Conservation (phyloP, 83 land plant genomes). For the Larix sibirica region DNA sequence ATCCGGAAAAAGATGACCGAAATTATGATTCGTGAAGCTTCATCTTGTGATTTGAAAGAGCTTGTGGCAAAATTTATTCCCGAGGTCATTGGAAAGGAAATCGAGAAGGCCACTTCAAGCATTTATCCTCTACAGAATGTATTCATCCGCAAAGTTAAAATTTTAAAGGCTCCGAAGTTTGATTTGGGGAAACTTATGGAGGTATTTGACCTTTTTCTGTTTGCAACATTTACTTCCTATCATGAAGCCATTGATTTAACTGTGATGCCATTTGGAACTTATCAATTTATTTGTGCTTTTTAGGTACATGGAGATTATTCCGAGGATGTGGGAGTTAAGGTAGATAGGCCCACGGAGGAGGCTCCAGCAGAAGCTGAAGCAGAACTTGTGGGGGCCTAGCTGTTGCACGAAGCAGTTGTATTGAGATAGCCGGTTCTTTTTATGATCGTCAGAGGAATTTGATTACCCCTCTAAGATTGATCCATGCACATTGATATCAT, state of each 20-base stretch:
- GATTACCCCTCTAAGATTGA: too few relatives aligned
- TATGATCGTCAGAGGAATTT: too few relatives aligned
- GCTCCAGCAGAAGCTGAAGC: conserved; percentile 20
- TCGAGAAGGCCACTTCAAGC: conserved; percentile 60
- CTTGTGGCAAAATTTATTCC: conserved; percentile 67
- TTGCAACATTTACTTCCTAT: not conserved
- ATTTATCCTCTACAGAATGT: conserved; percentile 55
- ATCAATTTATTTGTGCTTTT: not conserved
- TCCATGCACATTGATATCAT: too few relatives aligned
- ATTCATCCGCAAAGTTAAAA: conserved; percentile 53
- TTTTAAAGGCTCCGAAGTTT: conserved; percentile 63
- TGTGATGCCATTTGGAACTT: not conserved
- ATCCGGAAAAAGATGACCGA: conserved; percentile 69
- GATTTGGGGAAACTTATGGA: conserved; percentile 61
- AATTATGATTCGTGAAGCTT: conserved; percentile 58
- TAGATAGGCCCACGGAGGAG: conserved; percentile 46
- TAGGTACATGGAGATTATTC: conserved; percentile 54
- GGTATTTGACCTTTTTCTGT: conserved; percentile 17
- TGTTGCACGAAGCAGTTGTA: not conserved
- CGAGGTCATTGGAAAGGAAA: conserved; percentile 70
- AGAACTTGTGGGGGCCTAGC: conserved; percentile 33
- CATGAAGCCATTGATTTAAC: not conserved
- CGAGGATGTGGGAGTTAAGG: conserved; percentile 52
- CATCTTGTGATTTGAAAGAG: conserved; percentile 62
- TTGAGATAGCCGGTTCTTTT: too few relatives aligned